Conservation (phyloP, 1,284 basidiomycete species). For the Trichosporon sp. region DNA sequence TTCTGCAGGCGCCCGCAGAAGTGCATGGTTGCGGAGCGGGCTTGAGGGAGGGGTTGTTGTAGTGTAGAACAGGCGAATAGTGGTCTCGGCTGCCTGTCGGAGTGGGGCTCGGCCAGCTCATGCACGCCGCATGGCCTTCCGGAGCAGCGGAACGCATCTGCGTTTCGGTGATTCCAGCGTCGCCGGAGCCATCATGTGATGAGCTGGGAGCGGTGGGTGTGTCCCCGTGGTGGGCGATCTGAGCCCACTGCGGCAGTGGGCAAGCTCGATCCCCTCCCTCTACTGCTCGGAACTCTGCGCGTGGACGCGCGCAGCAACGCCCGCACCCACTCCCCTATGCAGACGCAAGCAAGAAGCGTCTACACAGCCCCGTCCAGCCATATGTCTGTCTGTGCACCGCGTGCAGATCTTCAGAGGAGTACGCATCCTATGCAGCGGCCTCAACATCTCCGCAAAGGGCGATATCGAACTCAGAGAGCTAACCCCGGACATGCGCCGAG, state of each 20-base stretch:
- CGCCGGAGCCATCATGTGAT: background rate
- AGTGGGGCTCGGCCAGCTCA: background rate
- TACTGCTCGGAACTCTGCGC: no score
- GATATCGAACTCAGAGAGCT: background rate
- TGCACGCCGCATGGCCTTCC: slow-evolving; percentile 4
- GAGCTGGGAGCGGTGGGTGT: background rate
- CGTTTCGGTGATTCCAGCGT: background rate
- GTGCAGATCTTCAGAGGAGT: slow-evolving; percentile 4
- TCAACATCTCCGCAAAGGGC: background rate
- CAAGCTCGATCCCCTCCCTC: background rate
- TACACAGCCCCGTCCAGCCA: slow-evolving; percentile 6
- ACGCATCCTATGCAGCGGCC: background rate
- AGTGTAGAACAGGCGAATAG: background rate
- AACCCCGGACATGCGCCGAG: background rate
- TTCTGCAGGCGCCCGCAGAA: background rate
- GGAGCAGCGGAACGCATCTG: background rate
- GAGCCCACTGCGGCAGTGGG: background rate
- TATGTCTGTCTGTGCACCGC: background rate
- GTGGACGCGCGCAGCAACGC: background rate
- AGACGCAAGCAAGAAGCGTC: background rate
- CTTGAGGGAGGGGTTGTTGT: background rate
- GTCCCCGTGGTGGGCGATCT: background rate
- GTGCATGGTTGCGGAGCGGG: background rate
- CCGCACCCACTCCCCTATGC: background rate
- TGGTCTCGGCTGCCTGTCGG: background rate